Evolutionary conservation across 192 early-diverging fungal species (phyloP).

Genomic region (Kickxella alabastrina): DNA sequence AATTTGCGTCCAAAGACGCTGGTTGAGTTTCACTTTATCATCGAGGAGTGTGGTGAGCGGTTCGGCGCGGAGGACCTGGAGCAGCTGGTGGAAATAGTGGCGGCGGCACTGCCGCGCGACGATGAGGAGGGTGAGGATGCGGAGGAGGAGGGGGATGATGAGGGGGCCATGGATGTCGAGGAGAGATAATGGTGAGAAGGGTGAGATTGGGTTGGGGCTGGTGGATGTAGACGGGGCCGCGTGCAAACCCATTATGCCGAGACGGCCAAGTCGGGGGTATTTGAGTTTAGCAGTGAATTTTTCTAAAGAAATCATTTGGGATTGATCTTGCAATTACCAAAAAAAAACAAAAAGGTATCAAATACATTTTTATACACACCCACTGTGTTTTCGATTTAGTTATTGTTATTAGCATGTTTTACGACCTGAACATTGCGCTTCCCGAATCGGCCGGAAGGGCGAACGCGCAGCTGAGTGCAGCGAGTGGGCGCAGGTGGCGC

Average conservation of each 20-base stretch:
- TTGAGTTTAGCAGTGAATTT: too few species aligned
- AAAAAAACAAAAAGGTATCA: neutral
- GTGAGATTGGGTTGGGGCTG: neutral
- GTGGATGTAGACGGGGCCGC: too few species aligned
- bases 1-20: constrained; percentile 62
- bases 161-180: constrained; percentile 11
- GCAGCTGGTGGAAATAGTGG: constrained; percentile 51
- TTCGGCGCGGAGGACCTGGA: constrained; percentile 55
- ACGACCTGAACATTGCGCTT: constrained; percentile 49
- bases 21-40: constrained; percentile 66
- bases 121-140: constrained; percentile 9
- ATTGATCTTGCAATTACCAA: too few species aligned
- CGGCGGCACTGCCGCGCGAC: constrained; percentile 41
- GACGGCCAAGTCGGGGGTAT: too few species aligned
- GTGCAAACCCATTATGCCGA: too few species aligned
- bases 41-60: constrained; percentile 71
- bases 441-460: constrained; percentile 35
- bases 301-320: too few species aligned
- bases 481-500: constrained; percentile 37
- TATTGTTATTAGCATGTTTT: constrained; percentile 20
- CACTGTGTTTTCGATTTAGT: constrained; percentile 4
- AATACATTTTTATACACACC: neutral
- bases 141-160: constrained; percentile 11
- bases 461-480: constrained; percentile 15
- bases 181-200: neutral